Evolutionary conservation across 2,329 filamentous ascomycete species (phyloP).

Genomic region (Aspergillus sclerotialis): DNA sequence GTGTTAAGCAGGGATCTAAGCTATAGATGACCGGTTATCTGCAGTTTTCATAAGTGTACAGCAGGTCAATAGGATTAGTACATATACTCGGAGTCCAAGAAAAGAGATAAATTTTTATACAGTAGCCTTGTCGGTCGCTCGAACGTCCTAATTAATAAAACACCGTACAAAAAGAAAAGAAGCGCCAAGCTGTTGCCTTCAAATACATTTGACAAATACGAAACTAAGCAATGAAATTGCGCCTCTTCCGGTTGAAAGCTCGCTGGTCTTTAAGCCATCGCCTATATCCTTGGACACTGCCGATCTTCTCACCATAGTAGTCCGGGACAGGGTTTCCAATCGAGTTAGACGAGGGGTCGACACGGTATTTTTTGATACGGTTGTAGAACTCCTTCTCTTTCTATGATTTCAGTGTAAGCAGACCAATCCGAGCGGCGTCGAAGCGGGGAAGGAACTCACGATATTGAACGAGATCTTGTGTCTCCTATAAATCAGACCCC

Average conservation of each 20-base stretch:
- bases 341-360: conserved; percentile 83
- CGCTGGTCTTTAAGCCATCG: conserved; percentile 97
- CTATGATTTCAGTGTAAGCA: conserved; percentile 33
- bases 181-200: background rate
- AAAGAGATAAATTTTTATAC: too few relatives aligned
- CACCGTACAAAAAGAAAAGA: background rate
- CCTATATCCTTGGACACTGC: conserved; percentile 81
- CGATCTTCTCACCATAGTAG: conserved; percentile 98
- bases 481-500: conserved; percentile 67
- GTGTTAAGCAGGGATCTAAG: conserved; percentile 14
- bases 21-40: conserved; percentile 11
- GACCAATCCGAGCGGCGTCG: conserved; percentile 1
- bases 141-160: too few relatives aligned
- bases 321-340: conserved; percentile 91
- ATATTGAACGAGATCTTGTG: conserved; percentile 64
- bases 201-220: background rate
- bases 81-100: too few relatives aligned
- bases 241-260: conserved; percentile 88
- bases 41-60: background rate
- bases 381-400: conserved; percentile 95
- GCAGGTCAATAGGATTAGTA: background rate
- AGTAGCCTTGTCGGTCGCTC: too few relatives aligned
- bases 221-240: conserved; percentile 30
- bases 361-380: conserved; percentile 83
- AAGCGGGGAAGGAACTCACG: conserved; percentile 39